Conservation (phyloP, 208 protist species). For the Leishmania guyanensis region DNA sequence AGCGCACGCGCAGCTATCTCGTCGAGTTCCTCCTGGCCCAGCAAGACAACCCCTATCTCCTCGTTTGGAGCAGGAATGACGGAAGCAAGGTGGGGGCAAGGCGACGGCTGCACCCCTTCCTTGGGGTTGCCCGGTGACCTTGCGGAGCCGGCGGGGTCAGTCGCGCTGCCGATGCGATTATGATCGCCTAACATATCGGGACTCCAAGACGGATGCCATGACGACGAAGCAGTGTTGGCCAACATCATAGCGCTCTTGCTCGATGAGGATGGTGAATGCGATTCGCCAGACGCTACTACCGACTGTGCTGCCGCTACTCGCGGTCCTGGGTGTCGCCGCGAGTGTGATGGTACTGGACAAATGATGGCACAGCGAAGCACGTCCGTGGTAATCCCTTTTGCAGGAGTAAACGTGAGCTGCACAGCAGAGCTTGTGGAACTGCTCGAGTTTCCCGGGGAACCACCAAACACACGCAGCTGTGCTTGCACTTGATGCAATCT, state of each 20-base stretch:
- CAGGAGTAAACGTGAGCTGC: conserved; percentile 35
- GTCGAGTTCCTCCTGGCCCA: conserved; percentile 41
- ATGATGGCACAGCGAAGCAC: conserved; percentile 46
- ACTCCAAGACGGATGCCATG: background rate
- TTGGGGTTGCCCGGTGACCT: background rate
- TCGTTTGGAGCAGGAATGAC: background rate
- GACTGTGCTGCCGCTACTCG: background rate
- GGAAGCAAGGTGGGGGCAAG: background rate
- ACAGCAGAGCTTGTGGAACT: background rate
- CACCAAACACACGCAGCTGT: conserved; percentile 33
- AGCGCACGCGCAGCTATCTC: conserved; percentile 25
- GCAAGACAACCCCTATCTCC: conserved; percentile 24
- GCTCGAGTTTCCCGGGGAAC: conserved; percentile 1
- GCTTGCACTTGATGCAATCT: conserved; percentile 42
- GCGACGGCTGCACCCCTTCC: background rate
- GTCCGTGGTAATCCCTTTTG: conserved; percentile 20
- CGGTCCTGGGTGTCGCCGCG: background rate
- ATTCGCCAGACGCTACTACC: background rate
- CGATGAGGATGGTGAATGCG: background rate
- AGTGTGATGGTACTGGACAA: conserved; percentile 8
- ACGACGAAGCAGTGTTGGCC: background rate
- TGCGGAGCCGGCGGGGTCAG: background rate
- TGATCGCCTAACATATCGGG: background rate
- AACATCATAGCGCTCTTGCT: background rate
- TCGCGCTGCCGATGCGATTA: background rate